A percentile compares a stretch with the other conserved stretches of the same genome.
phyloP scores from a whole-genome alignment of 805 yeast genomes.

The Komagataella pseudopastoris region DNA sequence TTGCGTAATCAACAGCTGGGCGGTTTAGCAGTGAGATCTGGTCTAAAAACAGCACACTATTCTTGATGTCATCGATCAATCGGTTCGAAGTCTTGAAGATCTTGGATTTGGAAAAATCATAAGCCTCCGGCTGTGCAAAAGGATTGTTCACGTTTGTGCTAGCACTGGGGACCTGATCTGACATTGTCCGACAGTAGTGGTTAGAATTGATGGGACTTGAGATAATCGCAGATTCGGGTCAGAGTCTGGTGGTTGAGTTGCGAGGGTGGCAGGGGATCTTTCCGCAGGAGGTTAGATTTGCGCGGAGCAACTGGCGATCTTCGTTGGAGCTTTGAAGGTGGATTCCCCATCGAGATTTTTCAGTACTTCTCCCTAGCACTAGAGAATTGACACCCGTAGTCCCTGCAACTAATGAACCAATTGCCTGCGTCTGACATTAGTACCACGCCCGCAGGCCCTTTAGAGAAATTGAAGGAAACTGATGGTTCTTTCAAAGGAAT shows the following conservation, averaged over 20 bases:
- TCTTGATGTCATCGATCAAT: slow-evolving; percentile 48
- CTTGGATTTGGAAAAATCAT: slow-evolving; percentile 11
- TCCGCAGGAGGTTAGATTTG: background rate
- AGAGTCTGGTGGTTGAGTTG: background rate
- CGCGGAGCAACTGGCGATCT: background rate
- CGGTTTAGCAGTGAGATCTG: slow-evolving; percentile 14
- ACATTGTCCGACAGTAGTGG: background rate
- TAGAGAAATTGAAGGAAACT: slow-evolving; percentile 9
- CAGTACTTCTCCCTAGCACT: background rate
- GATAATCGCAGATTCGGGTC: background rate
- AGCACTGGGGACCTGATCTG: background rate
- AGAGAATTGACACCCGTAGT: background rate
- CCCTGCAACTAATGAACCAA: background rate
- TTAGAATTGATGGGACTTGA: background rate
- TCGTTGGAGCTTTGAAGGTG: background rate
- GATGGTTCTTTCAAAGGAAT: slow-evolving; percentile 25
- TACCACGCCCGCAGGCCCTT: background rate
- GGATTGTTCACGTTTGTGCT: slow-evolving; percentile 8
- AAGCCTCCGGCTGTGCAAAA: slow-evolving; percentile 6
- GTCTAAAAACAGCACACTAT: slow-evolving; percentile 16
- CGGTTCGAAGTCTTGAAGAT: slow-evolving; percentile 54
- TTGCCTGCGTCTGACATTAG: background rate
- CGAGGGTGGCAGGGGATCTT: background rate
- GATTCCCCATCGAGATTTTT: background rate
- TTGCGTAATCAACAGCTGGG: slow-evolving; percentile 23